Evolutionary conservation across 2,329 filamentous ascomycete species (phyloP).

Genomic region (Chaetomium olivaceum): DNA sequence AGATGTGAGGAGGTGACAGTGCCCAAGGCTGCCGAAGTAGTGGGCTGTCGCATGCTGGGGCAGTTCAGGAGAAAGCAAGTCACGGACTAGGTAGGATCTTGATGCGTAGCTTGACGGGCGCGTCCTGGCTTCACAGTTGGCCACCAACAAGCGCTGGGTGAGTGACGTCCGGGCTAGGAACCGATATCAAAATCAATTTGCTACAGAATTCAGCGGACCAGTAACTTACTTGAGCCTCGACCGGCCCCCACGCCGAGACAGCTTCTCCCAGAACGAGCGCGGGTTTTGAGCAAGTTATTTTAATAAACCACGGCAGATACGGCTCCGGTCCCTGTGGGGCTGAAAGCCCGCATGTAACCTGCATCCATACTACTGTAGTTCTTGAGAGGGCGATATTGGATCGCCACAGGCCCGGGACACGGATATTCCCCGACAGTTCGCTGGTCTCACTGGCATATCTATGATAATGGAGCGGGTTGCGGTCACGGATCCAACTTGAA

Average conservation of each 20-base stretch:
- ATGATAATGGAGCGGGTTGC: neutral
- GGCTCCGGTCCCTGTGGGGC: no score
- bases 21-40: neutral
- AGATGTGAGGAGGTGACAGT: neutral
- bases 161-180: neutral
- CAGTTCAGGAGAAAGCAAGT: neutral
- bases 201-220: no score
- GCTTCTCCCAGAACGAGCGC: neutral
- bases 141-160: neutral
- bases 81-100: neutral
- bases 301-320: neutral
- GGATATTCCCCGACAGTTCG: neutral
- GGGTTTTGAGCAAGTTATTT: slow-evolving; percentile 1
- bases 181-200: no score
- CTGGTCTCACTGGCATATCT: neutral
- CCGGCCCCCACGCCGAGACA: no score
- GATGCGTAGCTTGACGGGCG: no score
- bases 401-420: neutral
- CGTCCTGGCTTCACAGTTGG: neutral
- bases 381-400: neutral
- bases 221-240: no score
- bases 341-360: neutral
- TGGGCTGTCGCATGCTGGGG: neutral
- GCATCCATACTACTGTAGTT: neutral
- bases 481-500: neutral